Conservation (phyloP, 208 protist genomes). For the Leptomonas pyrrhocoris region DNA sequence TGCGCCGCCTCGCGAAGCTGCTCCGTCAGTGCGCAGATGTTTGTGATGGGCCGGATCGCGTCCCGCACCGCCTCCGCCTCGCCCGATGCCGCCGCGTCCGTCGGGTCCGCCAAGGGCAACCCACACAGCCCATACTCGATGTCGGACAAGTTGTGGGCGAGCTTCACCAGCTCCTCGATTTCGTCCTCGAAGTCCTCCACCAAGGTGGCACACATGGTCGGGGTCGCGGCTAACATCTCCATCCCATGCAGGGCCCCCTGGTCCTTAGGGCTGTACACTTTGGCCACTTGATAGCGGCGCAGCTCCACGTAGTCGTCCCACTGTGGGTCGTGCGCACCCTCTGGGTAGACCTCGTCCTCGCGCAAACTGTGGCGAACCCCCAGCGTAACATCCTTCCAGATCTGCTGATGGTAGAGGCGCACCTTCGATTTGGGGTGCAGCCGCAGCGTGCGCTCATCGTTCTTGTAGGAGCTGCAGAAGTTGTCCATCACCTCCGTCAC, state of each 20-base stretch:
- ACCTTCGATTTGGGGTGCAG: conserved; percentile 64
- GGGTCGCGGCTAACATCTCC: conserved; percentile 23
- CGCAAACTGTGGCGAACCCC: conserved; percentile 26
- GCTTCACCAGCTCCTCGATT: conserved; percentile 55
- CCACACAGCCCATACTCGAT: conserved; percentile 69
- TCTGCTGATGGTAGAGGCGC: conserved; percentile 55
- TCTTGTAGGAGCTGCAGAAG: conserved; percentile 44
- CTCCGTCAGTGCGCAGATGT: conserved; percentile 39
- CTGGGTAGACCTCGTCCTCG: conserved; percentile 39
- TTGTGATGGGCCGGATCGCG: conserved; percentile 23
- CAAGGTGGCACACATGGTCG: conserved; percentile 52
- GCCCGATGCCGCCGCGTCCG: not conserved
- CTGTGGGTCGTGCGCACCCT: conserved; percentile 14
- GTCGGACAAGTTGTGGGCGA: conserved; percentile 41
- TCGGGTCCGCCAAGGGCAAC: conserved; percentile 17
- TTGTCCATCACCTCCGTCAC: conserved; percentile 79
- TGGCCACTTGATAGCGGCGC: conserved; percentile 32
- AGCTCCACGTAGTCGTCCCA: conserved; percentile 9
- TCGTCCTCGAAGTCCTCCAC: conserved; percentile 76
- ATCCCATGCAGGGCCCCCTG: conserved; percentile 32
- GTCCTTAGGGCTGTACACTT: conserved; percentile 61
- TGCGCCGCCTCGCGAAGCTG: conserved; percentile 34
- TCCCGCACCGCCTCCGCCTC: conserved; percentile 27
- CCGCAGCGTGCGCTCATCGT: conserved; percentile 54
- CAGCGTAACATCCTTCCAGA: conserved; percentile 19